Evolutionary conservation across 305 asterid species (phyloP).

Genomic region (Rubia tinctorum): DNA sequence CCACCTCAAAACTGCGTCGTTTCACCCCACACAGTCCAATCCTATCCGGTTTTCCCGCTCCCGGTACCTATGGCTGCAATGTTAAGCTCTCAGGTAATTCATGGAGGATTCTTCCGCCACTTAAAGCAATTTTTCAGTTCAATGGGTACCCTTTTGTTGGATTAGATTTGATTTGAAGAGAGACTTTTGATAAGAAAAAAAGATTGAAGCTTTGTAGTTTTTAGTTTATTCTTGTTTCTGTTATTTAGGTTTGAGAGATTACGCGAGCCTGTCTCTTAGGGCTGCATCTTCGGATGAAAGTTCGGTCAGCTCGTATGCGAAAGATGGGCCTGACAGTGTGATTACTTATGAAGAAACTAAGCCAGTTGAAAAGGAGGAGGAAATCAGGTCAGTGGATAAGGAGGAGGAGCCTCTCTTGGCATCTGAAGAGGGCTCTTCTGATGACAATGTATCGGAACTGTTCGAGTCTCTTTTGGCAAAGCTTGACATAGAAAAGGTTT

Average conservation of each 20-base stretch:
- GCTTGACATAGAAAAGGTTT: constrained; percentile 39
- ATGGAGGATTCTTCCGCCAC: neutral
- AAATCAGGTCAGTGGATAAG: constrained; percentile 20
- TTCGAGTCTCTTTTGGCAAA: constrained; percentile 38
- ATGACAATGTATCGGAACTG: constrained; percentile 19
- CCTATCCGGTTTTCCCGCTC: neutral
- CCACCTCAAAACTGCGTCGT: constrained; percentile 17
- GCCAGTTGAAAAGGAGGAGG: constrained; percentile 26
- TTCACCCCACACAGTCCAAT: neutral
- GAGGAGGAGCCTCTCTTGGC: constrained; percentile 6
- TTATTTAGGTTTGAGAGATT: constrained; percentile 33
- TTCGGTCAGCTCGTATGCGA: constrained; percentile 17
- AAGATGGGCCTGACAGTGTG: constrained; percentile 27
- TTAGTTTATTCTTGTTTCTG: neutral
- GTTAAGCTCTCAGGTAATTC: constrained; percentile 6
- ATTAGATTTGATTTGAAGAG: neutral
- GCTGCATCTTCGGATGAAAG: constrained; percentile 29
- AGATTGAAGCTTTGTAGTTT: neutral
- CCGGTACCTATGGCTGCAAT: neutral
- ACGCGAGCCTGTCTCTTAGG: constrained; percentile 28
- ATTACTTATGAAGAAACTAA: constrained; percentile 18
- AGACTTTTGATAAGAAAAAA: neutral
- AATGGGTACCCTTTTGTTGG: neutral
- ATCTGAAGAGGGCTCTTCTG: constrained; percentile 26
- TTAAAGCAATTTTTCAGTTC: neutral